Evolutionary conservation across 352 stramenopile species (phyloP), one percentile per base, ranked within the genome.

Genomic region (Phytophthora foliorum): DNA sequence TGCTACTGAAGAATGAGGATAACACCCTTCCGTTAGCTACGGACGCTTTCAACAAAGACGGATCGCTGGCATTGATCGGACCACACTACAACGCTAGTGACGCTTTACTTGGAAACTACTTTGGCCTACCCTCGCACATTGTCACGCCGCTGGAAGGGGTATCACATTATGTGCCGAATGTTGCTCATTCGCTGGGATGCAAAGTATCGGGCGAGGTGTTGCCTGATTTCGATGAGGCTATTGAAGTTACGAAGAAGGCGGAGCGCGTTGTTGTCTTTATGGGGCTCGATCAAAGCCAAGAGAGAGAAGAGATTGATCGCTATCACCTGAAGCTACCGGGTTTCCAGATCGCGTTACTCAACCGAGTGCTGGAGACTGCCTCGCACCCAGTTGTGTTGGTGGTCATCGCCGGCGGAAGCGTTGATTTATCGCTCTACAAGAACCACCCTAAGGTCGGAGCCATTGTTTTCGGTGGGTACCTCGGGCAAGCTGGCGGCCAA

Each of bases 1-100:
- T 98, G 24, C 59, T 99, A 11, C 78, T 98, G 11, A 97, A 98
- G 73, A 98, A 99, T 72, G 67, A 85, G 3, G 54, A 68, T 16
- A 63, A 57, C 0, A 46, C 73, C n/a, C 71, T 98, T 7, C 92
- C 92, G n/a, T 44, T 97, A 21, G 45, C 65, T 2, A 14, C 50
- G 0, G 53, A 44, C 25, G 17, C 25, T 10, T 88, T 80, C 34
- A 38, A 27, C 4, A 58, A 61, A n/a, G 62, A 71, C 0, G 45
- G 54, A 14, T 66, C 67, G 11, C 61, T 97, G 22, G 89, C 81
- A 21, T 46, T 98, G 27, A 78, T 97, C 16, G 92, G 92, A 0
- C 92, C 92, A 21, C 87, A 95, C 45, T 86, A 89, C 27, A 88
- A 94, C 31, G 79, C 78, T 9, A 86, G 74, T 7, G 62, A 68